Base-by-base conservation (phyloP, 805 yeast genomes). In the Diddensiella caesifluorescens region DNA sequence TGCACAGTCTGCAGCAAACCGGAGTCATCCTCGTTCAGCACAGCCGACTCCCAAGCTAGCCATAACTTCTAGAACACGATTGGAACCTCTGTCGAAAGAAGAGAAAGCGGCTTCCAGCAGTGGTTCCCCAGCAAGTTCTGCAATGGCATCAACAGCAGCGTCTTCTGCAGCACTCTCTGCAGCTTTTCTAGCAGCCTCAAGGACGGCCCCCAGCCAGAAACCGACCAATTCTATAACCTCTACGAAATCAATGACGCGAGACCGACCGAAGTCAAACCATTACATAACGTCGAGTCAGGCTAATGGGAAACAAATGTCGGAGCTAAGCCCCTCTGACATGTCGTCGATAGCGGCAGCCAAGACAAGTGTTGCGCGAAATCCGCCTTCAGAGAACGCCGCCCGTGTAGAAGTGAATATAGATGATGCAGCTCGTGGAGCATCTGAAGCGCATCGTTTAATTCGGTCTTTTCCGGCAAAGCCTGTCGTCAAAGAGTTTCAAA, bases 281-380 rank as follows among this genome's bases (percentile, higher is more conserved):
- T 6, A 18, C 12, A 41, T 3, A 12, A 35, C 42, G 12, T 9
- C 9, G 18, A 19, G 3, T 3, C 22, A 3, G 21, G 20, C n/a
- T 21, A 21, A 19, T 4, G 4, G 15, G n/a, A 13, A 20, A 13
- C 3, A 6, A 18, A 33, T 9, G 35, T 12, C 3, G 7, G 35
- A 12, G 22, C 5, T n/a, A n/a, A n/a, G n/a, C n/a, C n/a, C n/a
- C 6, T 6, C 43, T 25, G 26, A 20, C 22, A 22, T 22, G 13
- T 37, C 43, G 12, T 35, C 42, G 6, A n/a, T 39, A 20, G 42
- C 42, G 9, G 42, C 42, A 18, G 42, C 42, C 6, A 39, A 39
- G n/a, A 35, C n/a, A 27, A 39, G 41, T 18, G 35, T 39, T 9
- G 19, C 15, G 19, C 19, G 22, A 6, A 32, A 7, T 6, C 41